Conservation (phyloP, 2,329 filamentous ascomycete genomes). For the Gnomoniopsis sp. region DNA sequence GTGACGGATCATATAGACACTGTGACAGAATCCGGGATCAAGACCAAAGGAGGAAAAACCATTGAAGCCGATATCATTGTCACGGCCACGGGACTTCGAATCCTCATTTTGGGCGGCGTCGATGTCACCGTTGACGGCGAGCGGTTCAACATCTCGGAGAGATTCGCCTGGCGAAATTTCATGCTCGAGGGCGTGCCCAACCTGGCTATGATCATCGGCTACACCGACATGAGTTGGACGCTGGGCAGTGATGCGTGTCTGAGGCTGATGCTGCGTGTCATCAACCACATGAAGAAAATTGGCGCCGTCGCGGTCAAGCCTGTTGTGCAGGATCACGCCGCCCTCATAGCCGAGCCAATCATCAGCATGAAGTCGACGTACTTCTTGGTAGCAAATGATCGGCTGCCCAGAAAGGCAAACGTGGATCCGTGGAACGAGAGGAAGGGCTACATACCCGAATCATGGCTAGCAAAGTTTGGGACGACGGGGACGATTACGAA, state of each 20-base stretch:
- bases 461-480: constrained; percentile 1
- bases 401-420: constrained; percentile 7
- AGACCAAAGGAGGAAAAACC: constrained; percentile 43
- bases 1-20: constrained; percentile 51
- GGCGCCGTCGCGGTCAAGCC: constrained; percentile 20
- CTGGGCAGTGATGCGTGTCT: constrained; percentile 57
- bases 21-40: constrained; percentile 45
- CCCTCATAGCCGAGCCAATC: constrained; percentile 2
- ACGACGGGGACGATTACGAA: constrained; percentile 7
- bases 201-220: constrained; percentile 56
- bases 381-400: constrained; percentile 11
- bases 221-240: constrained; percentile 66
- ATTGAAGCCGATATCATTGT: constrained; percentile 65
- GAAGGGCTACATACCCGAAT: constrained; percentile 9
- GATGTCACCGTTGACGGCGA: constrained; percentile 52
- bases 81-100: constrained; percentile 64
- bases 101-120: constrained; percentile 54
- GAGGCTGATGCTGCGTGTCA: constrained; percentile 45
- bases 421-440: constrained; percentile 15
- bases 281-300: constrained; percentile 42
- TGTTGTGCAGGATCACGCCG: constrained; percentile 8
- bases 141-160: constrained; percentile 42
- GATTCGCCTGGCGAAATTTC: constrained; percentile 59
- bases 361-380: constrained; percentile 17
- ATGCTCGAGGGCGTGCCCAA: constrained; percentile 70